phyloP scores from a whole-genome alignment of 768 basidiomycete genomes.

The Lactifluus pinguis region DNA sequence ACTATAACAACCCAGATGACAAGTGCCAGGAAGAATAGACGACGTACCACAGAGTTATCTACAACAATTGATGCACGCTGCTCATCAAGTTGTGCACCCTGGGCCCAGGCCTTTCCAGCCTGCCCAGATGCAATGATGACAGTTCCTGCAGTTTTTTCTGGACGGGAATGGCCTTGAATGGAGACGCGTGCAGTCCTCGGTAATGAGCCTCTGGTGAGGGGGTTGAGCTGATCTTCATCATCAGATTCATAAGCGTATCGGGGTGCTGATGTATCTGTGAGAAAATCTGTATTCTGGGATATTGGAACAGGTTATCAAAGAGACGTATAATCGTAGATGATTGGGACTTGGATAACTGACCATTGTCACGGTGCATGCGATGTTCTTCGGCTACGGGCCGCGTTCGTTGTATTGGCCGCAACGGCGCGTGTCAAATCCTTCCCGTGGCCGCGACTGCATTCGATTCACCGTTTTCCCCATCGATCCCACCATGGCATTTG shows the following conservation, averaged over 20 bases:
- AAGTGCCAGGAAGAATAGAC: neutral
- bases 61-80: conserved; percentile 11
- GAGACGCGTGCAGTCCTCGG: neutral
- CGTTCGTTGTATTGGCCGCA: no score
- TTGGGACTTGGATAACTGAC: neutral
- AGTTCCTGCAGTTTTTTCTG: neutral
- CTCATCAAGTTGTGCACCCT: conserved; percentile 20
- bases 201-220: conserved; percentile 4
- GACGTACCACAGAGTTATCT: conserved; percentile 12
- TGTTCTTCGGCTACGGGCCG: no score
- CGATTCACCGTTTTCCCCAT: neutral
- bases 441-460: no score
- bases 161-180: neutral
- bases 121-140: conserved; percentile 19
- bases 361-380: no score
- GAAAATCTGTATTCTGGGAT: conserved; percentile 15
- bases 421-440: no score
- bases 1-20: neutral
- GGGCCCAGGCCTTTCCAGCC: conserved; percentile 20
- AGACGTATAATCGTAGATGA: neutral
- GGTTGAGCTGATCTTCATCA: conserved; percentile 23
- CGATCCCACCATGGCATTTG: neutral
- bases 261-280: conserved; percentile 22
- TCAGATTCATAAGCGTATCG: conserved; percentile 24
- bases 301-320: neutral